These are phyloP conservation scores for Tubosaeta sp. DNA, from an alignment of 768 basidiomycete species.

Conservation along the genomic window DNA sequence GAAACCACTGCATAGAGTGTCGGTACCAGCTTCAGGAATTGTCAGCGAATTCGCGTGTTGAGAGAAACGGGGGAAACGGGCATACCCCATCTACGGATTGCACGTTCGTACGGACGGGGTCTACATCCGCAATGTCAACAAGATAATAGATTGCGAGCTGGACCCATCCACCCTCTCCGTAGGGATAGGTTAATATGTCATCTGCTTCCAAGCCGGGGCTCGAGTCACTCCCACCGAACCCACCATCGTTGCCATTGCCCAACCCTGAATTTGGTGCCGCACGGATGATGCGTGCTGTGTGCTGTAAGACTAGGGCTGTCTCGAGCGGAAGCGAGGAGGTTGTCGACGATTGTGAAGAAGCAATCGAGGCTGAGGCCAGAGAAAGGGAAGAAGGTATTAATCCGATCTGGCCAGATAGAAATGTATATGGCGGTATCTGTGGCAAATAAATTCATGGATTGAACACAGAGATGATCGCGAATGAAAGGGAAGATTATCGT, in stretches of 20 bases:
- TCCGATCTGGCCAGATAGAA: slow-evolving; percentile 94
- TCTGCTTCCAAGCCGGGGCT: slow-evolving; percentile 22
- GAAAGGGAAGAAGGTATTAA: slow-evolving; percentile 71
- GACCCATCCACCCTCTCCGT: slow-evolving; percentile 40
- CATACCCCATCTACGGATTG: slow-evolving; percentile 20
- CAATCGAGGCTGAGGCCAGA: slow-evolving; percentile 49
- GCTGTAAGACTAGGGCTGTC: slow-evolving; percentile 74
- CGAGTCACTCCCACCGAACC: slow-evolving; percentile 21
- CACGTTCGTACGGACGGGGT: slow-evolving; percentile 40
- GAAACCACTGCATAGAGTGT: slow-evolving; percentile 60
- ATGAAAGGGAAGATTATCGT: slow-evolving; percentile 22
- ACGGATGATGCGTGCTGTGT: slow-evolving; percentile 61
- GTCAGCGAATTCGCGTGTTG: not conserved
- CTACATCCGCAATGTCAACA: slow-evolving; percentile 35
- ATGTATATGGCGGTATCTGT: slow-evolving; percentile 73
- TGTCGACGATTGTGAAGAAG: slow-evolving; percentile 26
- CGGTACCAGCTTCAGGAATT: slow-evolving; percentile 23
- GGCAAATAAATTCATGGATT: not conserved
- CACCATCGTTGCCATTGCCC: slow-evolving; percentile 25
- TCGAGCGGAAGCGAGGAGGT: slow-evolving; percentile 47
- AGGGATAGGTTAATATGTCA: slow-evolving; percentile 29
- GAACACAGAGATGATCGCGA: not conserved
- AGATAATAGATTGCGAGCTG: slow-evolving; percentile 77
- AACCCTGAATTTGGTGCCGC: slow-evolving; percentile 49
- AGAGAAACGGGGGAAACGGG: not conserved